A percentile compares a stretch with the other conserved stretches of the same genome.
These are phyloP conservation scores for Physocladia obscura DNA, from an alignment of 192 early-diverging fungal species.

Conservation along the genomic window DNA sequence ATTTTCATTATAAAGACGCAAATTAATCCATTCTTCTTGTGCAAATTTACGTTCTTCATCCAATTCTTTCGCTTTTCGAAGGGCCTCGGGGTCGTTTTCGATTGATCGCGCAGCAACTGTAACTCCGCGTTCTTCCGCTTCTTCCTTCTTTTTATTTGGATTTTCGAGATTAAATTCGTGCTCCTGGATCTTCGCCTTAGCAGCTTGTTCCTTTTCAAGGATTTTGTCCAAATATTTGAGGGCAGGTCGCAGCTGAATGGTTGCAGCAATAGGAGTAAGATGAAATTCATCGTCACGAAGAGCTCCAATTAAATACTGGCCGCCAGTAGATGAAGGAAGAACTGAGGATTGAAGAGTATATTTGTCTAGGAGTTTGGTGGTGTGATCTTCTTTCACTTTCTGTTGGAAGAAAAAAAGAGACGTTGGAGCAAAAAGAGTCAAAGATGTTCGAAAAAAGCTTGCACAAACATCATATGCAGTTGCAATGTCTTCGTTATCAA, in stretches of 20 bases:
- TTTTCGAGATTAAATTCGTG: conserved; percentile 65
- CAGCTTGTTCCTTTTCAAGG: conserved; percentile 73
- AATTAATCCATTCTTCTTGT: conserved; percentile 33
- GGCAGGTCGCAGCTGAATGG: conserved; percentile 83
- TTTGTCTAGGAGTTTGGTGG: conserved; percentile 68
- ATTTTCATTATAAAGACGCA: conserved; percentile 10
- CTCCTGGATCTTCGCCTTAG: conserved; percentile 48
- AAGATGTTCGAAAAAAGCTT: conserved; percentile 1
- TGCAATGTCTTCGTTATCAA: conserved; percentile 69
- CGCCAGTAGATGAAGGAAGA: conserved; percentile 63
- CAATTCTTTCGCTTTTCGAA: conserved; percentile 27
- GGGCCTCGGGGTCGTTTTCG: conserved; percentile 43
- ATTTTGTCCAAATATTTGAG: conserved; percentile 90
- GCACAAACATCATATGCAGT: conserved; percentile 41
- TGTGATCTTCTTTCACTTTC: background rate
- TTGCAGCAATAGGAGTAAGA: conserved; percentile 70
- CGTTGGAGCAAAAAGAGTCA: background rate
- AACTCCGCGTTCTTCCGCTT: conserved; percentile 26
- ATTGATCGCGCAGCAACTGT: conserved; percentile 19
- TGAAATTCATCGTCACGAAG: conserved; percentile 79
- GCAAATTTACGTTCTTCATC: conserved; percentile 31
- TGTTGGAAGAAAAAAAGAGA: background rate
- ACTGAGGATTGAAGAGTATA: conserved; percentile 76
- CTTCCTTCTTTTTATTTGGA: conserved; percentile 33
- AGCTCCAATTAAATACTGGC: conserved; percentile 82